phyloP scores from a whole-genome alignment of 805 yeast genomes.

The Saturnispora halmiae region DNA sequence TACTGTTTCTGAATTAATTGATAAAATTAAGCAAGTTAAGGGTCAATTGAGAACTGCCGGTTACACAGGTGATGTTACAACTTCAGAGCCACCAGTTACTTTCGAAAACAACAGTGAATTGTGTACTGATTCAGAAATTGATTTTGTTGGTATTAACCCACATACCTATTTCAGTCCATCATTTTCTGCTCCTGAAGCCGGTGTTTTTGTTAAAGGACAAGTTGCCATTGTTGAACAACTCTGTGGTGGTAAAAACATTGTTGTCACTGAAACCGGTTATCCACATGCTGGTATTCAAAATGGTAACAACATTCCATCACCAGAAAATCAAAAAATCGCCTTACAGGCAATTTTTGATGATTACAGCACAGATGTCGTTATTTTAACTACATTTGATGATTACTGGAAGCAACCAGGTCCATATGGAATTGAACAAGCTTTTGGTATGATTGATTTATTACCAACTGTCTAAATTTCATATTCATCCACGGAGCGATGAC shows the following conservation, averaged over 20 bases:
- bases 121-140: slow-evolving; percentile 64
- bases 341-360: slow-evolving; percentile 51
- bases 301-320: slow-evolving; percentile 66
- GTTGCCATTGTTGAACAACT: slow-evolving; percentile 40
- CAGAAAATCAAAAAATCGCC: slow-evolving; percentile 64
- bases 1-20: slow-evolving; percentile 51
- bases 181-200: slow-evolving; percentile 58
- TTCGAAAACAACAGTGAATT: slow-evolving; percentile 55
- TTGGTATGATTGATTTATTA: slow-evolving; percentile 48
- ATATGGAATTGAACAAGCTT: slow-evolving; percentile 78
- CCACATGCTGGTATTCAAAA: slow-evolving; percentile 66
- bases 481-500: no score
- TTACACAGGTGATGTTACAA: slow-evolving; percentile 65
- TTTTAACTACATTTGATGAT: slow-evolving; percentile 76
- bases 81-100: slow-evolving; percentile 83
- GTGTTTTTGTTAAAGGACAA: slow-evolving; percentile 61
- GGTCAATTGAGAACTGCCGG: slow-evolving; percentile 55
- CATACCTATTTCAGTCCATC: slow-evolving; percentile 72
- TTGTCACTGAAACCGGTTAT: slow-evolving; percentile 83
- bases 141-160: slow-evolving; percentile 78
- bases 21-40: slow-evolving; percentile 60
- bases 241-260: slow-evolving; percentile 49
- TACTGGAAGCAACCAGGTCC: slow-evolving; percentile 81
- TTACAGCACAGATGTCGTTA: slow-evolving; percentile 52
- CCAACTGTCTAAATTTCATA: neutral